Evolutionary conservation across 768 basidiomycete species (phyloP), one percentile per base, ranked within the genome.

Genomic region (Hebeloma cylindrosporum): DNA sequence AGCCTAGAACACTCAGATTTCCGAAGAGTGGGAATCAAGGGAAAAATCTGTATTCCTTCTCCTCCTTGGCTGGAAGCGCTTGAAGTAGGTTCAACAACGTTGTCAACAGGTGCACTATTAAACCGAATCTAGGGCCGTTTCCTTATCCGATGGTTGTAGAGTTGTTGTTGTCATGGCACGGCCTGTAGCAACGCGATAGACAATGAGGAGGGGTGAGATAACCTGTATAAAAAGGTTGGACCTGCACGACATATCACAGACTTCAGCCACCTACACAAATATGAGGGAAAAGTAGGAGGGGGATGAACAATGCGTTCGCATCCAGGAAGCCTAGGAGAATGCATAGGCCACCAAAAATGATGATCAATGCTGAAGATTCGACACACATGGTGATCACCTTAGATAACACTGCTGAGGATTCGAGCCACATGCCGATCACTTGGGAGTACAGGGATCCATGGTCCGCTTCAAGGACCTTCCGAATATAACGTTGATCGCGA

Each of bases 131-230:
- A n/a, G n/a, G n/a, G n/a, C n/a, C n/a, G n/a, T n/a, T n/a, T n/a
- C n/a, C n/a, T n/a, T n/a, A n/a, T n/a, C n/a, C n/a, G n/a, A n/a
- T n/a, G n/a, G n/a, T n/a, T n/a, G n/a, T n/a, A n/a, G n/a, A n/a
- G n/a, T n/a, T n/a, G n/a, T n/a, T n/a, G n/a, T n/a, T n/a, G n/a
- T n/a, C n/a, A n/a, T n/a, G n/a, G n/a, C n/a, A n/a, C n/a, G n/a
- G n/a, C n/a, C n/a, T n/a, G n/a, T n/a, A n/a, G 50, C 50, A 1
- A 54, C 53, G 2, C 50, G 40, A 16, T 43, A 51, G 11, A 54
- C 34, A 26, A 54, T 51, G 25, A 54, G 53, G 18, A 54, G 26
- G 10, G 53, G 50, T 9, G 53, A 48, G 34, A 51, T 51, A 7
- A 35, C 26, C 53, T 46, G 4, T 0, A 18, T 11, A 5, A 14